phyloP scores from a whole-genome alignment of 2,329 filamentous ascomycete genomes.

The Chrysoporthe cubensis region DNA sequence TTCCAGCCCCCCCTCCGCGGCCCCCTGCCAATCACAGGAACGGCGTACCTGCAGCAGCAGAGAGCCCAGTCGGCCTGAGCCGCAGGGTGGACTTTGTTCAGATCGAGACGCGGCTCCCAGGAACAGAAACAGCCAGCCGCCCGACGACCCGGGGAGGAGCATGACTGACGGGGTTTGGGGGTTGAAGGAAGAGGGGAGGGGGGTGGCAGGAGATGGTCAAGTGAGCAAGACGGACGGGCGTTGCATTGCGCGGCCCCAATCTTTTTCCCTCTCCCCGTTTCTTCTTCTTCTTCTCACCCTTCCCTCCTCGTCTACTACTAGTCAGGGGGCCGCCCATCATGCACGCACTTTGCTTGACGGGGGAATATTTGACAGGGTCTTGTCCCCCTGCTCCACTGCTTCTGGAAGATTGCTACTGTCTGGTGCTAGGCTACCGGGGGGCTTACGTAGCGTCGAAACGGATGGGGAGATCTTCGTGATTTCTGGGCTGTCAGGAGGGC shows the following conservation, averaged over 20 bases:
- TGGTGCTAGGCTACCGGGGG: neutral
- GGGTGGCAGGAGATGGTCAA: too few relatives aligned
- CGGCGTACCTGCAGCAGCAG: constrained; percentile 11
- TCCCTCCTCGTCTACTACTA: neutral
- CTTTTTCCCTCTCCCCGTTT: neutral
- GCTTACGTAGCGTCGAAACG: constrained; percentile 8
- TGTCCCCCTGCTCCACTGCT: neutral
- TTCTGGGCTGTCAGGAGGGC: neutral
- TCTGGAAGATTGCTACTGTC: constrained; percentile 9
- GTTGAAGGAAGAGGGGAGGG: too few relatives aligned
- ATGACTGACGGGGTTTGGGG: neutral
- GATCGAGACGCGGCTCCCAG: neutral
- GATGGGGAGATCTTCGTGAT: neutral
- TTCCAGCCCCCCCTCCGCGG: too few relatives aligned
- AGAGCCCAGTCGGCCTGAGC: neutral
- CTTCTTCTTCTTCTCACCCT: neutral
- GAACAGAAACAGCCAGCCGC: too few relatives aligned
- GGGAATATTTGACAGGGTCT: neutral
- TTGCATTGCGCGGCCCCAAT: neutral
- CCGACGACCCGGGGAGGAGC: neutral
- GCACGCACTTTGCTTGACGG: constrained; percentile 11
- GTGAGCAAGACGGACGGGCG: neutral
- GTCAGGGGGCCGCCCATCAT: constrained; percentile 2
- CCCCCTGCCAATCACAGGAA: constrained; percentile 11
- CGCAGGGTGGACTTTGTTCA: neutral